phyloP scores from a whole-genome alignment of 2,329 filamentous ascomycete genomes.

The Niveomyces coronatus region DNA sequence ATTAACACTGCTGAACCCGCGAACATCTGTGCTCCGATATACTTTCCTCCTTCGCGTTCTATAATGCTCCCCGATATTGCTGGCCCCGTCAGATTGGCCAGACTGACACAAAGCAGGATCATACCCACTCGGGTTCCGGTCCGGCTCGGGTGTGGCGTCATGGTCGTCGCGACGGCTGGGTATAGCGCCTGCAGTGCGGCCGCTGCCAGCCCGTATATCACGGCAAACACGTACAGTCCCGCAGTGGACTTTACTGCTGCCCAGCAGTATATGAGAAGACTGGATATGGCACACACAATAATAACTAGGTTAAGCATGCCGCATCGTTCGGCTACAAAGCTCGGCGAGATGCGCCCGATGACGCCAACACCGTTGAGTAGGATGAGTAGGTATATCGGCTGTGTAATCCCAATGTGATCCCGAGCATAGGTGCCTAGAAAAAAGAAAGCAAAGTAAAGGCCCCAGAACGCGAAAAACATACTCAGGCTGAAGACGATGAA shows the following conservation, averaged over 20 bases:
- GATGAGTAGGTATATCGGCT: conserved; percentile 18
- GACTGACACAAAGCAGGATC: conserved; percentile 22
- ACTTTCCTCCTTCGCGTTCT: conserved; percentile 8
- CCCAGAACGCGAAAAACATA: conserved; percentile 26
- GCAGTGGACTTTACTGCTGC: conserved; percentile 14
- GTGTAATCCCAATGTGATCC: conserved; percentile 15
- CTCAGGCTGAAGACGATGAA: conserved; percentile 25
- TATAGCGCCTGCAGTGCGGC: conserved; percentile 41
- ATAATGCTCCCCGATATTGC: conserved; percentile 17
- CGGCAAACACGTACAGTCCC: conserved; percentile 19
- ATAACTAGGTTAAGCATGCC: conserved; percentile 43
- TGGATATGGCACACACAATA: conserved; percentile 19
- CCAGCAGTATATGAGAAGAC: conserved; percentile 22
- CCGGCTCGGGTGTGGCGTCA: conserved; percentile 21
- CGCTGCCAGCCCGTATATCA: conserved; percentile 39
- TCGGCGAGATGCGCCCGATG: conserved; percentile 37
- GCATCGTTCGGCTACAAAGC: conserved; percentile 33
- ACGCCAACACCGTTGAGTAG: conserved; percentile 42
- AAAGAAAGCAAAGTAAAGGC: conserved; percentile 34
- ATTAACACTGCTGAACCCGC: conserved; percentile 43
- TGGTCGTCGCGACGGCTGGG: conserved; percentile 36
- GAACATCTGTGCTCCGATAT: conserved; percentile 30
- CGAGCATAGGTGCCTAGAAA: conserved; percentile 40
- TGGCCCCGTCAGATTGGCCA: conserved; percentile 19
- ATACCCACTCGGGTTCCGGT: conserved; percentile 26